Base-by-base conservation (phyloP, 2,329 filamentous ascomycete genomes). In the Cercospora citrullina region DNA sequence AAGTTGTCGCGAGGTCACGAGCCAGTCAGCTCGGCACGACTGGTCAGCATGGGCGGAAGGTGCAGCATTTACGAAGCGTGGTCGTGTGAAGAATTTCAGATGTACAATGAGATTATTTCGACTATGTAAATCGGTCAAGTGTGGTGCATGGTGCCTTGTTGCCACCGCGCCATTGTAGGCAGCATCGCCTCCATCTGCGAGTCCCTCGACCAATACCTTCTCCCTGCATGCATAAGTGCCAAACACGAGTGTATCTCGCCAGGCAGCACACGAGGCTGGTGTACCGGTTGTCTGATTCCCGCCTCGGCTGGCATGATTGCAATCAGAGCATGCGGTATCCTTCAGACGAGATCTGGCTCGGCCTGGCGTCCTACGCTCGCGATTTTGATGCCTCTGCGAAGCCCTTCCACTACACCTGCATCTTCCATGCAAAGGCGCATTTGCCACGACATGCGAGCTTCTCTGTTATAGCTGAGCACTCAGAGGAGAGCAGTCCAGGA, bases 91-190 rank as follows among this genome's bases (percentile, higher is more conserved):
- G 21, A 3, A 8, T 12, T 60, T 23, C 5, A 31, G 8, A 36
- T 31, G 57, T 23, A 39, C 31, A 60, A 26, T 12, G 12, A 42
- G 10, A 39, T 18, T n/a, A 12, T 30, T 23, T 18, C 4, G 14
- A 26, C 21, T 8, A 26, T 26, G 23, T 36, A 23, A 26, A 14
- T 23, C 7, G 16, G 18, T 23, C 1, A 4, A 26, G 14, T 36
- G 58, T 42, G 23, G 39, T 36, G 8, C 55, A 5, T 58, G 26
- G 53, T 18, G 26, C 30, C 26, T 63, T 58, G 28, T 64, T 53
- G 62, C 51, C 48, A 64, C 51, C 62, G 23, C 62, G 42, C 61
- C 61, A 63, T 63, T 36, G 28, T 51, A 64, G 51, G 62, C 62
- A 64, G 62, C 62, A 64, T 30, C 31, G 31, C 21, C 18, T 39